phyloP scores from a whole-genome alignment of 768 basidiomycete species.

The Nidula microcarpa region DNA sequence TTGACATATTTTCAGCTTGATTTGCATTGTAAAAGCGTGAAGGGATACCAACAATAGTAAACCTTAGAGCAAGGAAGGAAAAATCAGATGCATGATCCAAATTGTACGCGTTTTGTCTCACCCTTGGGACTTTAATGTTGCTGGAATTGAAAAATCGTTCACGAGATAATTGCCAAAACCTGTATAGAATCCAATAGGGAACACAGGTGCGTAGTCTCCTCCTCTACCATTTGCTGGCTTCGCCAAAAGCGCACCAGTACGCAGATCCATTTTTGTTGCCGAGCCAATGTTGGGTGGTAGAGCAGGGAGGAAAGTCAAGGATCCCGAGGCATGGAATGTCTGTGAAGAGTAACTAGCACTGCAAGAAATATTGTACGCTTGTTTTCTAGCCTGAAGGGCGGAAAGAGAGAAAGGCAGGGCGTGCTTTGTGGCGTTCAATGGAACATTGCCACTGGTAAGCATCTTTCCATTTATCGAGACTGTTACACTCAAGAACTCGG shows the following conservation, averaged over 20 bases:
- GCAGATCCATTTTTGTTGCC: conserved; percentile 62
- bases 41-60: too few species aligned
- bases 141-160: conserved; percentile 48
- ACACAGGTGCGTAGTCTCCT: conserved; percentile 48
- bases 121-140: conserved; percentile 55
- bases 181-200: conserved; percentile 78
- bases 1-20: not conserved
- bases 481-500: conserved; percentile 33
- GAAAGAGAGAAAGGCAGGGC: conserved; percentile 47
- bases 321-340: conserved; percentile 38
- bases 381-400: conserved; percentile 36
- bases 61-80: too few species aligned
- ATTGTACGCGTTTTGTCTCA: conserved; percentile 33
- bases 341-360: conserved; percentile 34
- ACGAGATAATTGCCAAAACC: conserved; percentile 52
- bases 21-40: too few species aligned
- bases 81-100: too few species aligned
- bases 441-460: conserved; percentile 40
- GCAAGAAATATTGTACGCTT: conserved; percentile 34
- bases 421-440: conserved; percentile 48
- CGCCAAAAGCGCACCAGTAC: conserved; percentile 54
- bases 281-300: conserved; percentile 44
- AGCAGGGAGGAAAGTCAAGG: conserved; percentile 47
- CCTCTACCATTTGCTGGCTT: conserved; percentile 46
- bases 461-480: conserved; percentile 42